Percentiles rank a stretch among this genome's conserved stretches.
phyloP scores from a whole-genome alignment of 129 eudicot genomes.

The Saussurea involucrata region DNA sequence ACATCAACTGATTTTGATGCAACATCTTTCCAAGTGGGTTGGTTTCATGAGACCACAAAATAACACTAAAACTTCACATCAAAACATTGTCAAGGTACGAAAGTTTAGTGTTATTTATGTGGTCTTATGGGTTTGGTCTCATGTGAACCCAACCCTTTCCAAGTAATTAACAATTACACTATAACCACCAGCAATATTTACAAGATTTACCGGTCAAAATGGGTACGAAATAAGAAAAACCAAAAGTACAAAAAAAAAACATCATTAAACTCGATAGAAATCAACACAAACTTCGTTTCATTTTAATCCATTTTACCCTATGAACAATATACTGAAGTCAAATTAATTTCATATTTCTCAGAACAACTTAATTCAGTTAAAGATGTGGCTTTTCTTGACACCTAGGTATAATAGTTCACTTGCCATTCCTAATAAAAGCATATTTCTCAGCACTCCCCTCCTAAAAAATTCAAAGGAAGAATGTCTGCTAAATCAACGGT shows the following conservation, averaged over 20 bases:
- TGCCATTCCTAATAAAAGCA: neutral
- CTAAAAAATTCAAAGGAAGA: neutral
- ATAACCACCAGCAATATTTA: neutral
- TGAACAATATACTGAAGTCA: neutral
- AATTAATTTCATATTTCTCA: neutral
- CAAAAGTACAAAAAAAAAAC: neutral
- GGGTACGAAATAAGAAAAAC: neutral
- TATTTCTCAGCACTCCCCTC: neutral
- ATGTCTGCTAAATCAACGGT: constrained; percentile 18
- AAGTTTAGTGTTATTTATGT: too few relatives aligned
- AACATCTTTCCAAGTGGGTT: too few relatives aligned
- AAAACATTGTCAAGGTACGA: too few relatives aligned
- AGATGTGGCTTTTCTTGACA: neutral
- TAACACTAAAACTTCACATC: too few relatives aligned
- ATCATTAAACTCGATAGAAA: neutral
- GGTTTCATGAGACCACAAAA: too few relatives aligned
- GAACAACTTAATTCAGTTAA: neutral
- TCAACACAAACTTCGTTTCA: neutral
- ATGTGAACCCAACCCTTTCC: too few relatives aligned
- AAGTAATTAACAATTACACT: neutral
- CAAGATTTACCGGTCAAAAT: neutral
- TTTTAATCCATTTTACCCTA: neutral
- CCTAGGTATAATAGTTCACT: neutral
- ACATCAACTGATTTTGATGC: neutral
- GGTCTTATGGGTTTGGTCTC: too few relatives aligned